Base-by-base conservation (phyloP, 2,329 filamentous ascomycete species). In the Ophiostoma piceae region DNA sequence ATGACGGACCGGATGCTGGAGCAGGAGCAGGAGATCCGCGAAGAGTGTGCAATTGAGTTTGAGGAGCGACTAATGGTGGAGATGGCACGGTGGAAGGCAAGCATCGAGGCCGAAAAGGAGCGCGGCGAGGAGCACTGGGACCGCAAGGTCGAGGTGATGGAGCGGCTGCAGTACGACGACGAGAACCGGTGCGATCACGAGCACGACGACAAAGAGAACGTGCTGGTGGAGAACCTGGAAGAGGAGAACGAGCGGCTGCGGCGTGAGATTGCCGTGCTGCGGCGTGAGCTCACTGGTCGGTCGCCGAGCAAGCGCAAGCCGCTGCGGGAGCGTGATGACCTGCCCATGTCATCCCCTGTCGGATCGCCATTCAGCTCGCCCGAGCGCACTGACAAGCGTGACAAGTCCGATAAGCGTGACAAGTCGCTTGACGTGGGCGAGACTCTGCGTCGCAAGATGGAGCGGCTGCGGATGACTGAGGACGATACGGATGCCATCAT, bases 41-140 rank as follows among this genome's bases (percentile, higher is more conserved):
- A 97, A 76, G 94, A 98, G 74, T 94, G 94, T 75, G 94, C 89
- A 74, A 84, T 82, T 2, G 95, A 97, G 76, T 96, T 96, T 82
- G 95, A 99, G 76, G 82, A 86, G 71, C 86, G 88, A 12, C 84
- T 97, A 66, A 86, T 88, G 26, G 81, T 89, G 14, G 93, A 97
- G 77, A 87, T 92, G 78, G 84, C 86, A 11, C 84, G 92, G n/a
- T 97, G 92, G 91, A 90, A 94, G 77, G 86, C 85, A 0, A 90
- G 88, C 0, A 86, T 93, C 78, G 90, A 92, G 22, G 87, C 90
- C 5, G 93, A 97, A 77, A 85, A 88, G 72, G 93, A 96, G 74
- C 86, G 88, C 64, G 88, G 88, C 68, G 92, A 97, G 72, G 91
- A 92, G 77, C 92, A 96, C 78, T 86, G 95, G 76, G 94, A 98